These are phyloP conservation scores for Blastocystis sp. DNA, from an alignment of 352 stramenopile species.

Conservation along the genomic window DNA sequence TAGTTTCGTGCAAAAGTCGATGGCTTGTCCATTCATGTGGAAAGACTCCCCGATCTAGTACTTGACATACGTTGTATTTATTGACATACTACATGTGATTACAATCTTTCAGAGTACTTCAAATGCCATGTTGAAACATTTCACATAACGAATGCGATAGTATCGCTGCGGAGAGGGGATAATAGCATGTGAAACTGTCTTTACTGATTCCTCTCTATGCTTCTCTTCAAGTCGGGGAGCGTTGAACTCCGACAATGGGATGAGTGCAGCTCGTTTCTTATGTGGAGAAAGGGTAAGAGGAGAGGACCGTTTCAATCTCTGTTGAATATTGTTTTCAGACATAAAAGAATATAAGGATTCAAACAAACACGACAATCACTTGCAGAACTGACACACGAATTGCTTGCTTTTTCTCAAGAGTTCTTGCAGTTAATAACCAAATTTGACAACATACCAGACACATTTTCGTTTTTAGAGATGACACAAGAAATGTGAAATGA, in stretches of 20 bases:
- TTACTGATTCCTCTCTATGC: background rate
- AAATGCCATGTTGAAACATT: slow-evolving; percentile 26
- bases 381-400: slow-evolving; percentile 27
- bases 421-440: background rate
- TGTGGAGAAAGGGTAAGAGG: background rate
- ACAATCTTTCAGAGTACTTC: background rate
- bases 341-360: background rate
- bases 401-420: slow-evolving; percentile 52
- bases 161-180: background rate
- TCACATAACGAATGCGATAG: slow-evolving; percentile 1
- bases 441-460: background rate
- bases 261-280: background rate
- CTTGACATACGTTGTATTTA: slow-evolving; percentile 49
- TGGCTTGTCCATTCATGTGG: slow-evolving; percentile 47
- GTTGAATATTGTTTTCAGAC: background rate
- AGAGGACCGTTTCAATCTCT: background rate
- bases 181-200: background rate
- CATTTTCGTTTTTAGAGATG: slow-evolving; percentile 37
- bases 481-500: slow-evolving; percentile 57
- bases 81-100: background rate
- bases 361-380: slow-evolving; percentile 25
- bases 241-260: background rate
- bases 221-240: background rate
- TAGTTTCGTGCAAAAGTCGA: background rate
- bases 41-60: slow-evolving; percentile 46